Evolutionary conservation across 2,329 filamentous ascomycete genomes (phyloP).

Genomic region (Ophiostoma perfectum): DNA sequence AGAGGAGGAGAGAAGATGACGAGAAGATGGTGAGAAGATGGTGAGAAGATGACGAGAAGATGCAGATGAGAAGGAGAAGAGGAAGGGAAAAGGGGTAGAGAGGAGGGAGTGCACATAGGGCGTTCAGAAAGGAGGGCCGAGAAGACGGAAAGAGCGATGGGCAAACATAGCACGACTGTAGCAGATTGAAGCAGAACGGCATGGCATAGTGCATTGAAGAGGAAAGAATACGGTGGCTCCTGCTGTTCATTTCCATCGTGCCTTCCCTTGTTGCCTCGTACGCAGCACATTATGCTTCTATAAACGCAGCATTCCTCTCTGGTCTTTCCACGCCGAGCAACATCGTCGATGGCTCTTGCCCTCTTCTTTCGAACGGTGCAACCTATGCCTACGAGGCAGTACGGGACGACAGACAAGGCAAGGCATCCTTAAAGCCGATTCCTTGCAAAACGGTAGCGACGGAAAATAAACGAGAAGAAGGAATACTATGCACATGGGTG

Average conservation of each 20-base stretch:
- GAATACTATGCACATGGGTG: background rate
- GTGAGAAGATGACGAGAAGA: slow-evolving; percentile 19
- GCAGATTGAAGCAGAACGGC: background rate
- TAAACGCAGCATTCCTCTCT: background rate
- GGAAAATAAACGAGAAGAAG: background rate
- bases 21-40: slow-evolving; percentile 28
- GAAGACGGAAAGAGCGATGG: slow-evolving; percentile 10
- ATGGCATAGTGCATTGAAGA: background rate
- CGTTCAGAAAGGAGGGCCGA: background rate
- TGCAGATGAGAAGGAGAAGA: slow-evolving; percentile 19
- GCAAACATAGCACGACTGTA: background rate
- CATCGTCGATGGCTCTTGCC: background rate
- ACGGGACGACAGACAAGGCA: too few species aligned
- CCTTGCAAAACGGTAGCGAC: background rate
- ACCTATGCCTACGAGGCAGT: too few species aligned
- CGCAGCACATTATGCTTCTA: background rate
- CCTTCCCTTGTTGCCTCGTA: background rate
- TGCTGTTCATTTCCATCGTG: too few species aligned
- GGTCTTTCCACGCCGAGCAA: background rate
- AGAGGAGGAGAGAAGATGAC: slow-evolving; percentile 35
- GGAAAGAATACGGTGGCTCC: background rate
- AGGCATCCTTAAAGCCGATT: too few species aligned
- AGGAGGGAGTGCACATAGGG: background rate
- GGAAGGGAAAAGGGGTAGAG: background rate
- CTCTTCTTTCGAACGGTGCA: too few species aligned